Conservation (phyloP, 805 yeast genomes). For the Blastobotrys attinorum region DNA sequence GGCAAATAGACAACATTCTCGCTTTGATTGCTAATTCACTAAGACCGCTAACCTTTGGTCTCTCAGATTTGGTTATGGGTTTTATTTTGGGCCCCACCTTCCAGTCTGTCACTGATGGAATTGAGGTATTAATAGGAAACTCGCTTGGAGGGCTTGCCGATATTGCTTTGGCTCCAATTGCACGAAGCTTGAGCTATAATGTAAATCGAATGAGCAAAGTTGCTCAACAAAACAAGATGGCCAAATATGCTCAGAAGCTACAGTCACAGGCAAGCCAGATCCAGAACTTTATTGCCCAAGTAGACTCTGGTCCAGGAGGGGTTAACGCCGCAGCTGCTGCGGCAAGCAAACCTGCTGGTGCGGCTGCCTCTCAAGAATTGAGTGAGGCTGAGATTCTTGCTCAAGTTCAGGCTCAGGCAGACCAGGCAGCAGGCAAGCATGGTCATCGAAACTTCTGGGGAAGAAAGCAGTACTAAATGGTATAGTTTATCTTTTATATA, state of each 20-base stretch:
- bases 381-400: no score
- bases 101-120: conserved; percentile 19
- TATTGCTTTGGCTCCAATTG: conserved; percentile 22
- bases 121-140: conserved; percentile 19
- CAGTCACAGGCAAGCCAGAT: conserved; percentile 9
- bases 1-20: conserved; percentile 18
- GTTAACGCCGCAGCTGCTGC: not conserved
- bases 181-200: conserved; percentile 15
- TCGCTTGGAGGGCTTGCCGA: conserved; percentile 15
- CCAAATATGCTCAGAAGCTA: conserved; percentile 15
- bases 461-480: no score
- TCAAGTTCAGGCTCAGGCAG: no score
- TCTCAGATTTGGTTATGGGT: conserved; percentile 9
- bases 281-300: conserved; percentile 3
- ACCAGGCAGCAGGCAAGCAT: no score
- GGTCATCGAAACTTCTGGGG: no score
- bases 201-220: conserved; percentile 15
- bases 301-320: not conserved
- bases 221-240: conserved; percentile 17
- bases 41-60: conserved; percentile 14
- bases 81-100: conserved; percentile 17
- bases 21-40: conserved; percentile 9
- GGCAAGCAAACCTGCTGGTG: no score
- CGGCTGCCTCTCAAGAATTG: no score
- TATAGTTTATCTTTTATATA: no score